These are phyloP conservation scores for Leptographium wingfieldii DNA, from an alignment of 2,329 filamentous ascomycete genomes.

Conservation along the genomic window DNA sequence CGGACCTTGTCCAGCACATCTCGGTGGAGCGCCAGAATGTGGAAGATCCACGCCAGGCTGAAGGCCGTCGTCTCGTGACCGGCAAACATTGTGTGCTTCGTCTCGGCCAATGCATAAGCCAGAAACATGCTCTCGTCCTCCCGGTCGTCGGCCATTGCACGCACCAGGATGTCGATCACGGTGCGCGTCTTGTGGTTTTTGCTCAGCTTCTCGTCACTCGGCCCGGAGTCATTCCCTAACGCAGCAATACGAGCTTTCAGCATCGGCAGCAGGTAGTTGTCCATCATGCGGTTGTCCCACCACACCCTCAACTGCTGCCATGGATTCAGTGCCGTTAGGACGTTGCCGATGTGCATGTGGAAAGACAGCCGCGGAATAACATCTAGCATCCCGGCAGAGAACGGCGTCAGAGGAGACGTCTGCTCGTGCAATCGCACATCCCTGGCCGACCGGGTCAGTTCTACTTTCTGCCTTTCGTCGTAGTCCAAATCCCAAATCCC, in stretches of 20 bases:
- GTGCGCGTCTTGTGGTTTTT: slow-evolving; percentile 9
- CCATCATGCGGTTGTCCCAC: slow-evolving; percentile 20
- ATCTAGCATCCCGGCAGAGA: slow-evolving; percentile 6
- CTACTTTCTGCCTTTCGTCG: background rate
- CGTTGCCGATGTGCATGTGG: slow-evolving; percentile 9
- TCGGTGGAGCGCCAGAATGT: slow-evolving; percentile 19
- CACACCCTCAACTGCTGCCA: slow-evolving; percentile 17
- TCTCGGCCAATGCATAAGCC: slow-evolving; percentile 17
- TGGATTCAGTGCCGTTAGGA: slow-evolving; percentile 16
- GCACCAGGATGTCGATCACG: slow-evolving; percentile 19
- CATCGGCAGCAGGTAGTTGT: slow-evolving; percentile 16
- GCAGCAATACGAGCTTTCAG: slow-evolving; percentile 15
- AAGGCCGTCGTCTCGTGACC: slow-evolving; percentile 26
- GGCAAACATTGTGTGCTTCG: slow-evolving; percentile 23
- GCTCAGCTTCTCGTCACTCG: background rate
- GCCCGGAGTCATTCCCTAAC: slow-evolving; percentile 1
- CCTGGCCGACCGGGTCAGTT: background rate
- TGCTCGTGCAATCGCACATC: slow-evolving; percentile 7
- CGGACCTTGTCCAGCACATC: slow-evolving; percentile 17
- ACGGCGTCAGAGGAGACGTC: slow-evolving; percentile 2
- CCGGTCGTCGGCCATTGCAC: slow-evolving; percentile 14
- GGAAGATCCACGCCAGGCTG: slow-evolving; percentile 19
- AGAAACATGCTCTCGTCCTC: slow-evolving; percentile 13
- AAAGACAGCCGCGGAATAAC: slow-evolving; percentile 5
- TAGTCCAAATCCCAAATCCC: background rate